Evolutionary conservation across 148 eudicot genomes (phyloP), one percentile per base, ranked within the genome.

Genomic region (Nepenthes mirabilis): DNA sequence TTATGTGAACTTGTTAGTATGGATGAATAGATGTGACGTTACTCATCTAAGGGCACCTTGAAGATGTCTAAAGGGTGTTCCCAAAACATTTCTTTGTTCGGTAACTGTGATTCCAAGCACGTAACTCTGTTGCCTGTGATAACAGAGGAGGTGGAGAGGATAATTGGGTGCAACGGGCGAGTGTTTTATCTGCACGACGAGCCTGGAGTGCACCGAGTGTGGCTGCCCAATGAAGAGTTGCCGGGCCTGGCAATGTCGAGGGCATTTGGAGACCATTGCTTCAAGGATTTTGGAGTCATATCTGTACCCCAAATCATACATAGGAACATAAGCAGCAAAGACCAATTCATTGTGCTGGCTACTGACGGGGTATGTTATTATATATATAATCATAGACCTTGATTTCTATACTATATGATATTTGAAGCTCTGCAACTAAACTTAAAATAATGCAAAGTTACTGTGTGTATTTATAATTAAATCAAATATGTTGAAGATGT

Each of bases 211-310:
- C 66, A 78, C 34, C 77, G 97, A 65, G 87, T 90, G 36, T 91
- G 97, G 97, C 63, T 91, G 70, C 97, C 97, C 12, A 73, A 76
- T 55, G 70, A 74, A 47, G 70, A 81, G 37, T 81, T 83, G 1
- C 97, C 97, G 23, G 97, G 97, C 36, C 73, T 91, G 61, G 97
- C 97, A 52, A 91, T 91, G 97, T 91, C 97, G 23, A 75, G 97
- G 47, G 82, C 88, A 40, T 88, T 91, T 61, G 97, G 97, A 10
- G 97, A 91, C 75, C 83, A 79, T 69, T 82, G 88, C 65, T 63
- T 88, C 49, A 91, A 91, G 68, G 83, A 88, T 32, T 82, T 79
- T 59, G 97, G 97, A 52, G 67, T 91, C 58, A 88, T 85, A 14
- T 81, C 93, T 58, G 80, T 77, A 13, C 98, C 98, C 2, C 87